A percentile compares a stretch with the other conserved stretches of the same genome.
Evolutionary conservation across 331 rosid genomes (phyloP).

Genomic region (Cydonia oblonga): DNA sequence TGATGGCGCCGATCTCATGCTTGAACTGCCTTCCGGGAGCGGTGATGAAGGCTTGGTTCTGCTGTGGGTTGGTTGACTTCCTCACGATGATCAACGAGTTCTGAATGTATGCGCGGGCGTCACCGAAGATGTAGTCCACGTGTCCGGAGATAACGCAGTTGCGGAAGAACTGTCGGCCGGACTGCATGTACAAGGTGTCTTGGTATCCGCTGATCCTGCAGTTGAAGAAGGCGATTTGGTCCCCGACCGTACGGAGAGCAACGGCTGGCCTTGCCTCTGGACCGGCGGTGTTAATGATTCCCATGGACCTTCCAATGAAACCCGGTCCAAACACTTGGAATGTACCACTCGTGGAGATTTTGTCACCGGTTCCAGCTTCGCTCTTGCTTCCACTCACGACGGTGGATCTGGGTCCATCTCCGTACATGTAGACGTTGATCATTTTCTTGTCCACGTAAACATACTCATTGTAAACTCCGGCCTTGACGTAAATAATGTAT

Average conservation of each 20-base stretch:
- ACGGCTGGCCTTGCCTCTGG: constrained; percentile 32
- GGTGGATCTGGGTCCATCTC: constrained; percentile 37
- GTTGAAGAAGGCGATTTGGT: constrained; percentile 15
- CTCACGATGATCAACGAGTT: constrained; percentile 28
- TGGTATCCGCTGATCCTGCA: constrained; percentile 31
- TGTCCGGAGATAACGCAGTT: constrained; percentile 41
- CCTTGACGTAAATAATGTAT: constrained; percentile 33
- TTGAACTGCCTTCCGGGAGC: constrained; percentile 14
- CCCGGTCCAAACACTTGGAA: not conserved
- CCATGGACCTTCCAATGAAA: constrained; percentile 26
- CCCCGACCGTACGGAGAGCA: constrained; percentile 31
- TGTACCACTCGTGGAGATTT: not conserved
- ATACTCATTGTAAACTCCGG: constrained; percentile 8
- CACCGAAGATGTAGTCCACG: constrained; percentile 37
- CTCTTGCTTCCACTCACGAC: constrained; percentile 26
- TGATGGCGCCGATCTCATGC: constrained; percentile 11
- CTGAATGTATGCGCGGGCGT: constrained; percentile 23
- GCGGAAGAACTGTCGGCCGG: constrained; percentile 30
- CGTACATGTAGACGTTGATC: constrained; percentile 20
- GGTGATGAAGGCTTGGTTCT: constrained; percentile 13
- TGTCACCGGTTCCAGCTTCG: not conserved
- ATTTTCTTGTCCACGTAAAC: constrained; percentile 14
- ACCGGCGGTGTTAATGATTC: constrained; percentile 37
- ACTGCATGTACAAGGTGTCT: constrained; percentile 31
- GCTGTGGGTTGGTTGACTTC: constrained; percentile 17